A percentile compares a stretch with the other conserved stretches of the same genome.
These are phyloP conservation scores for Calonectria naviculata DNA, from an alignment of 2,329 filamentous ascomycete species.

Conservation along the genomic window DNA sequence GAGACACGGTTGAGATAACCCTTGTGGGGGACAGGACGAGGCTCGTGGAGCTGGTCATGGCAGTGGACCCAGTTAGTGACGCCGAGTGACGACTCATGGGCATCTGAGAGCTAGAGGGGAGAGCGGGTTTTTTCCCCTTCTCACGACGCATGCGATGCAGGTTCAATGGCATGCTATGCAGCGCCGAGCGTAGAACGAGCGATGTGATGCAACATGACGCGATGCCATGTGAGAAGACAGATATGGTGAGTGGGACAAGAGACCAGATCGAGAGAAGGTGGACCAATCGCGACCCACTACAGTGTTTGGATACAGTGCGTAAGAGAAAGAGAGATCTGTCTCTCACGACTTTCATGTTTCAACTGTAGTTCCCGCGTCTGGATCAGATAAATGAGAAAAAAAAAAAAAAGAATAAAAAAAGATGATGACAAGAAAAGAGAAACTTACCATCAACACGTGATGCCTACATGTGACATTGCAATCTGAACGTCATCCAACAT, in stretches of 20 bases:
- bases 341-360: background rate
- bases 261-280: conserved; percentile 14
- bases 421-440: background rate
- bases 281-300: conserved; percentile 1
- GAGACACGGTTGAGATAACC: background rate
- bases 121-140: background rate
- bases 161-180: conserved; percentile 4
- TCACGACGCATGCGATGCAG: background rate
- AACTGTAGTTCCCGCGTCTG: background rate
- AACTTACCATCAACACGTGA: background rate
- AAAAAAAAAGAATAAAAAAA: background rate
- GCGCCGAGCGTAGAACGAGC: background rate
- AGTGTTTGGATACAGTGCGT: conserved; percentile 11
- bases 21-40: background rate
- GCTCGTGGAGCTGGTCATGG: background rate
- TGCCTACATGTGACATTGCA: background rate
- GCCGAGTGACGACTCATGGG: background rate
- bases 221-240: conserved; percentile 1
- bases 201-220: background rate
- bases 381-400: background rate
- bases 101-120: background rate
- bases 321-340: background rate
- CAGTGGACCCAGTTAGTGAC: background rate
- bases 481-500: background rate
- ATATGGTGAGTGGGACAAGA: conserved; percentile 30